Conservation (phyloP, 129 eudicot genomes). For the Centrapalus pauciflorus region DNA sequence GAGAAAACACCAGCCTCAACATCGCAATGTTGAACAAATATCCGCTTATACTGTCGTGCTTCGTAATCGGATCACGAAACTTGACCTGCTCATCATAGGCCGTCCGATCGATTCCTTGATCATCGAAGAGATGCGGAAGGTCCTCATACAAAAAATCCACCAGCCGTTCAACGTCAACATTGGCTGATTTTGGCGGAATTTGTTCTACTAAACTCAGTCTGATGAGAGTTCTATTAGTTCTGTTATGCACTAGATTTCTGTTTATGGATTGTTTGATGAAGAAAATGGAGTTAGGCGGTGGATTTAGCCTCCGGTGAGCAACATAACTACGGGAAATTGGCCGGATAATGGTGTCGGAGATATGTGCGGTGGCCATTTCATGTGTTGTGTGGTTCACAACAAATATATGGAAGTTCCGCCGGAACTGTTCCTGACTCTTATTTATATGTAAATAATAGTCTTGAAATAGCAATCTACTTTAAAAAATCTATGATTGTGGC, state of each 20-base stretch:
- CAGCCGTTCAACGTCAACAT: constrained; percentile 36
- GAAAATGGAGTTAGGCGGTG: constrained; percentile 8
- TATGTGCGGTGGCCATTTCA: constrained; percentile 56
- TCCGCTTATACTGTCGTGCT: constrained; percentile 67
- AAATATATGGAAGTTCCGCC: too few species aligned
- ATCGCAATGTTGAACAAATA: constrained; percentile 77
- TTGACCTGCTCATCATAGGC: constrained; percentile 80
- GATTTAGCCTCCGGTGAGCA: constrained; percentile 21
- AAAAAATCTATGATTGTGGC: too few species aligned
- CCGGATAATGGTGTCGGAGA: constrained; percentile 52
- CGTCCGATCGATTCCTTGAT: constrained; percentile 82
- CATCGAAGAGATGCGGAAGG: constrained; percentile 85
- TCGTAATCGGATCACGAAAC: constrained; percentile 89
- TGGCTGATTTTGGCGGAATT: constrained; percentile 38
- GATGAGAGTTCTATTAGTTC: constrained; percentile 12
- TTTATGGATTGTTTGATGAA: constrained; percentile 28
- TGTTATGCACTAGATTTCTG: not conserved
- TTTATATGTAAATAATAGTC: too few species aligned
- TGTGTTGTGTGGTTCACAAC: not conserved
- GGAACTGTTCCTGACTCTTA: too few species aligned
- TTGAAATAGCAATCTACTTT: too few species aligned
- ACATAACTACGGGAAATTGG: constrained; percentile 29
- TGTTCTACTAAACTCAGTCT: constrained; percentile 46
- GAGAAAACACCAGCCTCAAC: constrained; percentile 72
- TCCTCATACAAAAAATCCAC: constrained; percentile 80